Conservation (phyloP, 441 rosid species). For the Biscutella laevigata region DNA sequence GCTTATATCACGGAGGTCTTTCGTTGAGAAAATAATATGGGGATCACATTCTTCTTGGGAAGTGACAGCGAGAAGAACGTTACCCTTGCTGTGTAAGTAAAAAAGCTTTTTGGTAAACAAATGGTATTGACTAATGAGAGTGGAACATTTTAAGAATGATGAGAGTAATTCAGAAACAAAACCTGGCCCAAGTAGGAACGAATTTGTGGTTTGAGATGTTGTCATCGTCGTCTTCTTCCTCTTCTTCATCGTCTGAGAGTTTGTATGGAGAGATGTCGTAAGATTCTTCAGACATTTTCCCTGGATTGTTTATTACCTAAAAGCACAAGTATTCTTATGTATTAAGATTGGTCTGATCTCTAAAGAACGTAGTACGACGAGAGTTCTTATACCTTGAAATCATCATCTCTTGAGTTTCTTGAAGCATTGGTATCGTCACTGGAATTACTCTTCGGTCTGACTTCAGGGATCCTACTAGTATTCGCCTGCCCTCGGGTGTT, state of each 20-base stretch:
- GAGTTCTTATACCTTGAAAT: constrained; percentile 43
- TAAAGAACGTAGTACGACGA: background rate
- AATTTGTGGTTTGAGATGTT: constrained; percentile 41
- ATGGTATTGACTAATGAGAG: background rate
- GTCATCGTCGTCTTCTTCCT: constrained; percentile 47
- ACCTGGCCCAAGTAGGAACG: constrained; percentile 90
- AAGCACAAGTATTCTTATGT: constrained; percentile 1
- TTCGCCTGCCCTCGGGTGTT: constrained; percentile 26
- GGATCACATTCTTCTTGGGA: constrained; percentile 50
- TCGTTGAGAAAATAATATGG: constrained; percentile 34
- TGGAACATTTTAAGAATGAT: background rate
- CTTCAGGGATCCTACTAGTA: constrained; percentile 11
- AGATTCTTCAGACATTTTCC: constrained; percentile 43
- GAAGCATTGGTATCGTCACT: constrained; percentile 25
- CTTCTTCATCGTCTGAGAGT: constrained; percentile 81
- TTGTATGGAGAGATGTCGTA: constrained; percentile 91
- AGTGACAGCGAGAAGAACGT: constrained; percentile 28
- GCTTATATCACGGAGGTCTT: constrained; percentile 37
- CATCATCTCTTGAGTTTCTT: constrained; percentile 29
- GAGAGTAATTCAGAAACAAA: constrained; percentile 7
- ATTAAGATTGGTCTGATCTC: constrained; percentile 7
- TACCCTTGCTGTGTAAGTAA: constrained; percentile 45
- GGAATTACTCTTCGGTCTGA: constrained; percentile 27
- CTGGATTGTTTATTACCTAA: constrained; percentile 34
- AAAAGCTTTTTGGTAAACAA: constrained; percentile 5